Evolutionary conservation across 2,329 filamentous ascomycete genomes (phyloP), one percentile per base, ranked within the genome.

Genomic region (Colletotrichum acutatum): DNA sequence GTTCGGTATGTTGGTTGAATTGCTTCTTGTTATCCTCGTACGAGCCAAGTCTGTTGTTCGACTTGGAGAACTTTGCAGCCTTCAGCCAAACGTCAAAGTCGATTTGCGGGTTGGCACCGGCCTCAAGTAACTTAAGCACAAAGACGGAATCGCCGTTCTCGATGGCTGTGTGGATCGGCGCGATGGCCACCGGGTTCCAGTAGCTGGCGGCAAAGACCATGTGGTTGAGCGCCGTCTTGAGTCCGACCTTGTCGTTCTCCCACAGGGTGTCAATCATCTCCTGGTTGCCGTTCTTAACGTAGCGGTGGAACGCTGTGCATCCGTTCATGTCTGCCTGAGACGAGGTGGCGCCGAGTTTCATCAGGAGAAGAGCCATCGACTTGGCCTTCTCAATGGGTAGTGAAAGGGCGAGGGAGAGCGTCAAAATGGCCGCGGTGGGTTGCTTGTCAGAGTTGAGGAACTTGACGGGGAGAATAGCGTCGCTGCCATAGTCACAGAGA

Each of bases 401-500:
- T 12, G 87, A 83, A 32, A 94, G 82, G 1, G 92, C 89, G n/a
- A 97, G 85, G 0, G 90, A 87, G 8, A 96, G 83, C 0, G 91
- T 93, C 61, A 97, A 84, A 57, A 96, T 91, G 0, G 91, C 93
- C 0, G 84, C 87, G 32, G 84, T 83, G 2, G 89, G 86, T 4
- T 83, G 83, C 60, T 86, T 86, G 68, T 88, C 77, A 1, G 83
- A 80, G 68, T 86, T 81, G 11, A 88, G 78, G 30, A 93, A 86
- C 80, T 95, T 95, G 79, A 97, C 86, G 0, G 94, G 94, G 26
- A 95, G 84, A 19, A 95, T 84, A 0, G 93, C 87, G 80, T 97
- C 94, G 5, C 94, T 94, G 8, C 94, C 95, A 78, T 94, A 97
- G 57, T 91, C 86, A 65, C 93, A 92, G 7, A 97, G 88, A 28